Evolutionary conservation across 2,329 filamentous ascomycete species (phyloP).

Genomic region (Esteya vermicola): DNA sequence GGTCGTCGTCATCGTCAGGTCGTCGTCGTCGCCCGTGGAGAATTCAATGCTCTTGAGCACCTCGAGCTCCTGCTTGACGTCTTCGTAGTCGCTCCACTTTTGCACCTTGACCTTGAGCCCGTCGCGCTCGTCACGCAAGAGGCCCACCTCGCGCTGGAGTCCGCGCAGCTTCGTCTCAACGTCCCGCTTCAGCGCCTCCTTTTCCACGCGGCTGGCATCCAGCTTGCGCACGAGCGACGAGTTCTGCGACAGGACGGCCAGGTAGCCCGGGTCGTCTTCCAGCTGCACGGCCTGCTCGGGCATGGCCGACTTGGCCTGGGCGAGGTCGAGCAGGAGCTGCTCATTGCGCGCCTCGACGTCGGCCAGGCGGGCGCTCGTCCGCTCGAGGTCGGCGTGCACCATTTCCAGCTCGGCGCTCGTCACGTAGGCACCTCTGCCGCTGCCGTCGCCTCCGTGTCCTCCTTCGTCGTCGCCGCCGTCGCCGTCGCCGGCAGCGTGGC

Average conservation of each 20-base stretch:
- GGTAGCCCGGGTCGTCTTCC: conserved; percentile 81
- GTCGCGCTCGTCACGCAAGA: conserved; percentile 70
- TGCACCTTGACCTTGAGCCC: conserved; percentile 66
- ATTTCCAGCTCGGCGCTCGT: conserved; percentile 88
- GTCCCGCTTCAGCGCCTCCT: conserved; percentile 63
- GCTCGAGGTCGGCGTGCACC: conserved; percentile 79
- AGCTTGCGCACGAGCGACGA: conserved; percentile 80
- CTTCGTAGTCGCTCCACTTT: conserved; percentile 88
- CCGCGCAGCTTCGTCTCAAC: conserved; percentile 61
- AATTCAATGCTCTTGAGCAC: conserved; percentile 98
- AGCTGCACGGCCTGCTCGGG: conserved; percentile 47
- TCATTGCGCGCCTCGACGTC: conserved; percentile 93
- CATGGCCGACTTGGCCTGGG: conserved; percentile 67
- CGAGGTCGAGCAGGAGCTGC: conserved; percentile 77
- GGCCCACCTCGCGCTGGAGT: conserved; percentile 64
- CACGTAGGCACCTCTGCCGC: conserved; percentile 37
- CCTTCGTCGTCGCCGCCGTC: conserved; percentile 21
- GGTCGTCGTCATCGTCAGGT: conserved; percentile 26
- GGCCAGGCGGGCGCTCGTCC: conserved; percentile 71
- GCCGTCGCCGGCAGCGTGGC: conserved; percentile 40
- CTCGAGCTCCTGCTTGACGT: conserved; percentile 89
- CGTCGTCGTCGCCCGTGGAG: conserved; percentile 75
- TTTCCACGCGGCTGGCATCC: conserved; percentile 70
- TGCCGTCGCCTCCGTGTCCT: too few relatives aligned
- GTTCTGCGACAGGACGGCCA: conserved; percentile 85